phyloP scores from a whole-genome alignment of 202 grass and related monocot genomes.

The Musa balbisiana region DNA sequence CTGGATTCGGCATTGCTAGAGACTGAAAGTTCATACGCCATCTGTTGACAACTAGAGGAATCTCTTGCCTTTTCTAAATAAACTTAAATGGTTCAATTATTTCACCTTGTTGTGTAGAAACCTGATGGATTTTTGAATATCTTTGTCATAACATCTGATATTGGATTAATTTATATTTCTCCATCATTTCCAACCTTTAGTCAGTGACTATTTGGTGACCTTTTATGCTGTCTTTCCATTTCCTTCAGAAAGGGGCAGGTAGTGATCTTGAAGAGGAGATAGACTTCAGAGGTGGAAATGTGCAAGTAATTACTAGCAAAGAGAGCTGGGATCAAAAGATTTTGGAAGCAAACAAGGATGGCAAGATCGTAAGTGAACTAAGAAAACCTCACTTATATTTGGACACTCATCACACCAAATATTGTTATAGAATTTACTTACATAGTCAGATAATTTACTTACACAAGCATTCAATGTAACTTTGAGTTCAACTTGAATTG shows the following conservation, averaged over 20 bases:
- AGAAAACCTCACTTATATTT: background rate
- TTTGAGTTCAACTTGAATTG: background rate
- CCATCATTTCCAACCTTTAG: background rate
- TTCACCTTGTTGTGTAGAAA: background rate
- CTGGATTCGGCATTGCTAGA: no score
- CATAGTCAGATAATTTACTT: no score
- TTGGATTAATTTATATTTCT: background rate
- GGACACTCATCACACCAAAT: background rate
- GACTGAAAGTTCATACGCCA: no score
- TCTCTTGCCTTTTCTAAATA: background rate
- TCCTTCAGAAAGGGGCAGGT: slow-evolving; percentile 25
- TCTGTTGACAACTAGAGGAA: no score
- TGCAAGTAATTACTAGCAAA: slow-evolving; percentile 70
- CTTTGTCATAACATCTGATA: background rate
- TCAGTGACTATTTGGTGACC: background rate
- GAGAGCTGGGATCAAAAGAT: slow-evolving; percentile 82
- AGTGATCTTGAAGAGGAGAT: slow-evolving; percentile 48
- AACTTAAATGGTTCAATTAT: background rate
- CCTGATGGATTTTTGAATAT: background rate
- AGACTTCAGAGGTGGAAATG: slow-evolving; percentile 83
- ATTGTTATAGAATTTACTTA: background rate
- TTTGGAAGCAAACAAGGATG: slow-evolving; percentile 73
- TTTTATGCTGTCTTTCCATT: background rate
- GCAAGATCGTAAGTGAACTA: slow-evolving; percentile 65
- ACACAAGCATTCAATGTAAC: background rate